Evolutionary conservation across 164 flowering plant species (phyloP).

Genomic region (Umbellularia californica): DNA sequence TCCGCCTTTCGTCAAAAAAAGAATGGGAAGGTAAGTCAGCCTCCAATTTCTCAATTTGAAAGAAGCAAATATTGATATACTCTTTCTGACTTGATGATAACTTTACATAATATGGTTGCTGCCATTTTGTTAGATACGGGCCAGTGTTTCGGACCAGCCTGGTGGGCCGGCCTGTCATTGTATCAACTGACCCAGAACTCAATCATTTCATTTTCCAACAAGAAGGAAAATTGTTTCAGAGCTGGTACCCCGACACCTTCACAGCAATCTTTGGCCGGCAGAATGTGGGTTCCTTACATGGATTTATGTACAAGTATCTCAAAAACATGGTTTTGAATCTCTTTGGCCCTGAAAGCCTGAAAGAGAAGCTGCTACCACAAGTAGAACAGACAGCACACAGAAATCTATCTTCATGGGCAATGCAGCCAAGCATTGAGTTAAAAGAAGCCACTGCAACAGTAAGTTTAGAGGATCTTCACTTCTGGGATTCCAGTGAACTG

Average conservation of each 20-base stretch:
- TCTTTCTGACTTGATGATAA: not conserved
- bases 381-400: constrained; percentile 19
- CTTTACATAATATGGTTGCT: constrained; percentile 1
- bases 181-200: constrained; percentile 38
- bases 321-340: constrained; percentile 34
- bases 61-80: not conserved
- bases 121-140: constrained; percentile 25
- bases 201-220: constrained; percentile 36
- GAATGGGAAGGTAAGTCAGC: constrained; percentile 28
- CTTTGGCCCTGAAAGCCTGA: constrained; percentile 35
- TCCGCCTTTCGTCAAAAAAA: constrained; percentile 32
- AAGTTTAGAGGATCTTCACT: constrained; percentile 2
- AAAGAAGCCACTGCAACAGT: constrained; percentile 36
- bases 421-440: constrained; percentile 21
- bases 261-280: constrained; percentile 27
- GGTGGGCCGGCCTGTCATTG: constrained; percentile 30
- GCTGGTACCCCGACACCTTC: constrained; percentile 39
- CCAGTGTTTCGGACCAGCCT: constrained; percentile 32
- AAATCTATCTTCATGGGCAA: constrained; percentile 22
- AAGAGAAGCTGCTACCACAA: constrained; percentile 30
- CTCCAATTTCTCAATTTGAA: not conserved
- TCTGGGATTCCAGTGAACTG: not conserved
- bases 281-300: constrained; percentile 31
- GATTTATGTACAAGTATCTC: constrained; percentile 39
- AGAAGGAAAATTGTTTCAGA: constrained; percentile 34